phyloP scores from a whole-genome alignment of 1,139 yeast genomes.

The Suhomyces wounanorum region DNA sequence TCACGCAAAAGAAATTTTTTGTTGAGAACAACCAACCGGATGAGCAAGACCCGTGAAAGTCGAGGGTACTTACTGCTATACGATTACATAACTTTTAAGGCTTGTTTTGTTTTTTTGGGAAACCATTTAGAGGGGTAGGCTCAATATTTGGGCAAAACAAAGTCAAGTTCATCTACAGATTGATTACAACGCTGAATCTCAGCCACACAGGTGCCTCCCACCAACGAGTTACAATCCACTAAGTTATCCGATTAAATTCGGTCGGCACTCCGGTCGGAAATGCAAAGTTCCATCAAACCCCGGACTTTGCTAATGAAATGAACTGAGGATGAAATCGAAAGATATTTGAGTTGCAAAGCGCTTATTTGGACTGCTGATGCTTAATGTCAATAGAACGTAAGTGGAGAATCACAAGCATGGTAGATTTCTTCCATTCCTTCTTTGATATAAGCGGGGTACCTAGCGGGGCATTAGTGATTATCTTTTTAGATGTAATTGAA shows the following conservation, averaged over 20 bases:
- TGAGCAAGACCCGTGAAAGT: not conserved
- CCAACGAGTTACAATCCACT: not conserved
- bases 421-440: not conserved
- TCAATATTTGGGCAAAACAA: not conserved
- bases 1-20: constrained; percentile 9
- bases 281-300: not conserved
- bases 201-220: not conserved
- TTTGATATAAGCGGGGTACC: constrained; percentile 4
- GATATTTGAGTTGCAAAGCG: not conserved
- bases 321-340: not conserved
- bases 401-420: not conserved
- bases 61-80: not conserved
- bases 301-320: not conserved
- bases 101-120: constrained; percentile 3
- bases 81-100: not conserved
- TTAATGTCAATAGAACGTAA: not conserved
- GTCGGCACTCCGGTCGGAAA: constrained; percentile 2
- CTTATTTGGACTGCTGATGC: not conserved
- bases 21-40: constrained; percentile 7
- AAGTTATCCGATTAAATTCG: not conserved
- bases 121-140: constrained; percentile 4
- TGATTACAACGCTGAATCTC: not conserved
- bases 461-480: constrained; percentile 5
- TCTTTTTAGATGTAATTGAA: not conserved
- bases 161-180: not conserved